phyloP scores from a whole-genome alignment of 805 yeast genomes.

The Ogataea paraovalis region DNA sequence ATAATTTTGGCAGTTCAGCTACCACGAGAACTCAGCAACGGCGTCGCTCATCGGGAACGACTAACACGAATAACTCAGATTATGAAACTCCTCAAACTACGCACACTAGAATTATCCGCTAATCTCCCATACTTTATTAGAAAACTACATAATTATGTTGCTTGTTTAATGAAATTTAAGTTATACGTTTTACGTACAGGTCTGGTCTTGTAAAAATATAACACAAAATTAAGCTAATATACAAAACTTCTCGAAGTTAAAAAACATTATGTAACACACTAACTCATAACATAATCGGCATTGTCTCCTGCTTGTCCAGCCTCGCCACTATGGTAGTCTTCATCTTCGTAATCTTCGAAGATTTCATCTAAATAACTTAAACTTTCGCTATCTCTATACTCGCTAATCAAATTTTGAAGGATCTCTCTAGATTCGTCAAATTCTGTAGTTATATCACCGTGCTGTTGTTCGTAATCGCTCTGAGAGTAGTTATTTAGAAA shows the following conservation, averaged over 20 bases:
- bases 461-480: constrained; percentile 40
- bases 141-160: not conserved
- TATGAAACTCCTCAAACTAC: constrained; percentile 17
- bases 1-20: constrained; percentile 9
- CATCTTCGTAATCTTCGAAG: constrained; percentile 29
- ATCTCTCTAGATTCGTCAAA: constrained; percentile 31
- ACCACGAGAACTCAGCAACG: constrained; percentile 8
- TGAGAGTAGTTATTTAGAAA: constrained; percentile 73
- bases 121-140: not conserved
- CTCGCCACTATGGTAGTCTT: not conserved
- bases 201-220: not conserved
- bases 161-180: not conserved
- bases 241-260: not conserved
- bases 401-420: constrained; percentile 38
- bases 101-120: constrained; percentile 21
- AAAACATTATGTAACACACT: not conserved
- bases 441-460: constrained; percentile 44
- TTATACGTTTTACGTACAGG: no score
- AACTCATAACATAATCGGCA: constrained; percentile 1
- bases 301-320: not conserved
- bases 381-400: constrained; percentile 41
- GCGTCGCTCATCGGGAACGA: constrained; percentile 10
- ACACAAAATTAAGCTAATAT: not conserved
- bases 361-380: constrained; percentile 45
- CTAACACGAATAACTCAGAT: constrained; percentile 3